Evolutionary conservation across 2,329 filamentous ascomycete species (phyloP).

Genomic region (Colletotrichum tamarilloi): DNA sequence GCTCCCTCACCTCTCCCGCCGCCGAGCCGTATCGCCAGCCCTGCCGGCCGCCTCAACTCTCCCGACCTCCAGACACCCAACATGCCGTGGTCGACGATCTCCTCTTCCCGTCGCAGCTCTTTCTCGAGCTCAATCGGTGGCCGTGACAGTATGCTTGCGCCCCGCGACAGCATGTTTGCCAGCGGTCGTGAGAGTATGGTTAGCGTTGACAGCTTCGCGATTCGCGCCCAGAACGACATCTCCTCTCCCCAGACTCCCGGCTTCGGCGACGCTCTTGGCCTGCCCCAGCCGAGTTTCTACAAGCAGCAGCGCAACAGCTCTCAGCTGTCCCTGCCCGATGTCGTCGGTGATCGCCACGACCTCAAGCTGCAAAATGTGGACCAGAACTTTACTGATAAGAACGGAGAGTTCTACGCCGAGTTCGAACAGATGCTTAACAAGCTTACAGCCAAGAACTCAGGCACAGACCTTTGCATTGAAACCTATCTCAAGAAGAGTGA

Average conservation of each 20-base stretch:
- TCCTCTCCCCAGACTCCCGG: conserved; percentile 20
- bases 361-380: conserved; percentile 74
- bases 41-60: conserved; percentile 21
- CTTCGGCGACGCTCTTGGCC: conserved; percentile 23
- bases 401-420: conserved; percentile 68
- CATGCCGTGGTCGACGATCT: conserved; percentile 28
- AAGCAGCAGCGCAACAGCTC: conserved; percentile 53
- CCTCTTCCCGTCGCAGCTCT: conserved; percentile 32
- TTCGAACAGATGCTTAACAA: conserved; percentile 68
- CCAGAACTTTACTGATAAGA: conserved; percentile 74
- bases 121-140: conserved; percentile 31
- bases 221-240: conserved; percentile 36
- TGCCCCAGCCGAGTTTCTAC: conserved; percentile 33
- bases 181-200: conserved; percentile 31
- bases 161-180: conserved; percentile 8
- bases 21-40: conserved; percentile 27
- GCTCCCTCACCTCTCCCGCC: conserved; percentile 29
- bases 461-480: conserved; percentile 71
- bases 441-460: conserved; percentile 66
- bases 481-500: conserved; percentile 73
- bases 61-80: conserved; percentile 31
- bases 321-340: conserved; percentile 63
- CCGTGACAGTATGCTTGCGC: conserved; percentile 15
- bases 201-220: conserved; percentile 42
- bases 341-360: conserved; percentile 70